A percentile compares a stretch with the other conserved stretches of the same genome.
Conservation (phyloP, 2,329 filamentous ascomycete species). For the Plectosphaerella sp. region DNA sequence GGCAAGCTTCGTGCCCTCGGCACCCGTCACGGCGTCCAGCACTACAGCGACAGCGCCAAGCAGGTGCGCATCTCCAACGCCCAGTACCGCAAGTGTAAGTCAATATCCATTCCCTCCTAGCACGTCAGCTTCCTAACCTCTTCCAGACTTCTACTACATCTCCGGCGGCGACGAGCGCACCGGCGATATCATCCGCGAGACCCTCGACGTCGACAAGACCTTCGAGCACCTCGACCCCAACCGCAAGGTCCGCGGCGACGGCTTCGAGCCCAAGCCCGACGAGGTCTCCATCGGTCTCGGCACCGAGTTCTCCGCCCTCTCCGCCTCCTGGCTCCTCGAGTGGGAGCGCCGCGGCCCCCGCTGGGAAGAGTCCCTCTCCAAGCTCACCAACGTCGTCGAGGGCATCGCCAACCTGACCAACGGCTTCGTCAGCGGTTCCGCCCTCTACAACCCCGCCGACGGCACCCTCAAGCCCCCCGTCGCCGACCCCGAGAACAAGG, state of each 20-base stretch:
- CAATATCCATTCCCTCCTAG: neutral
- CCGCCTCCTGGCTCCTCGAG: slow-evolving; percentile 53
- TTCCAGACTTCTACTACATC: slow-evolving; percentile 45
- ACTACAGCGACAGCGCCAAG: slow-evolving; percentile 57
- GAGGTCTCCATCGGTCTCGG: slow-evolving; percentile 47
- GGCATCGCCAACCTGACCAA: slow-evolving; percentile 52
- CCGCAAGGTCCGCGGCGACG: slow-evolving; percentile 53
- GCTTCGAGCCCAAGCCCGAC: slow-evolving; percentile 38
- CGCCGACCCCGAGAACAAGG: slow-evolving; percentile 45
- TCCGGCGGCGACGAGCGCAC: slow-evolving; percentile 53
- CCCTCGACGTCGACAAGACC: slow-evolving; percentile 46
- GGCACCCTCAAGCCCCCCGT: slow-evolving; percentile 48
- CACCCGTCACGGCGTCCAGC: slow-evolving; percentile 59
- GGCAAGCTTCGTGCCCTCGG: slow-evolving; percentile 56
- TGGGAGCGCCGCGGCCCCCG: slow-evolving; percentile 52
- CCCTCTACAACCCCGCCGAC: slow-evolving; percentile 43
- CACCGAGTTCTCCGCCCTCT: slow-evolving; percentile 55
- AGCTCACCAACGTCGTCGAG: slow-evolving; percentile 41
- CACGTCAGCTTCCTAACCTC: slow-evolving; percentile 6
- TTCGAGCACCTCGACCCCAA: slow-evolving; percentile 50
- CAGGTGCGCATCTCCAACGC: slow-evolving; percentile 57
- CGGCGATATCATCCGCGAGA: slow-evolving; percentile 48
- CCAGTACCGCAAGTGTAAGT: slow-evolving; percentile 42
- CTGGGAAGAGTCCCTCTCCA: slow-evolving; percentile 46
- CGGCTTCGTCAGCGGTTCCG: slow-evolving; percentile 54